These are phyloP conservation scores for Ormosia emarginata DNA, from an alignment of 306 rosid species.

Conservation along the genomic window DNA sequence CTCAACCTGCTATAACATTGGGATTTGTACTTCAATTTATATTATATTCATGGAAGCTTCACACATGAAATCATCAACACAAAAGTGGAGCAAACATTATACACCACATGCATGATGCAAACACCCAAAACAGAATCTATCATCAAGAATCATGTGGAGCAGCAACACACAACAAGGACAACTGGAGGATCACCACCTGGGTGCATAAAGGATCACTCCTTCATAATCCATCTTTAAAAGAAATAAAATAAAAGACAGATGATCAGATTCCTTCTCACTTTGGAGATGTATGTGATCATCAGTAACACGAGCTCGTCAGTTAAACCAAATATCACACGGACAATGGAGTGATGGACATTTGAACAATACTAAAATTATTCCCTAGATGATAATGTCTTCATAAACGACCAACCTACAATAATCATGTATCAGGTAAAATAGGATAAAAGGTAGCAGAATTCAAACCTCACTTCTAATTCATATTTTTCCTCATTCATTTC, in stretches of 20 bases:
- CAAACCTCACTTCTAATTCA: not conserved
- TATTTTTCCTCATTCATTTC: not conserved
- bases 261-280: not conserved
- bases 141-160: not conserved
- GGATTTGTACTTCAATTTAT: conserved; percentile 5
- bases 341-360: not conserved
- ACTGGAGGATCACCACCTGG: not conserved
- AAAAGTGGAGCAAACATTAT: not conserved
- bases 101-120: not conserved
- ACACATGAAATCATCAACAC: not conserved
- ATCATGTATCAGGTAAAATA: not conserved
- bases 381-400: not conserved
- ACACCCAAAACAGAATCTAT: not conserved
- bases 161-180: not conserved
- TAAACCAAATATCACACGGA: not conserved
- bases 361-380: not conserved
- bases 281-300: not conserved
- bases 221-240: not conserved
- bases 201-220: not conserved
- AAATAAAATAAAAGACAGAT: not conserved
- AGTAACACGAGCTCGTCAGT: not conserved
- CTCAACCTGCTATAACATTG: conserved; percentile 44
- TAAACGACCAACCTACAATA: not conserved
- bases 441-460: not conserved
- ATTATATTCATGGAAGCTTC: conserved; percentile 11